Base-by-base conservation (phyloP, 352 stramenopile genomes). In the Phytophthora litchii region DNA sequence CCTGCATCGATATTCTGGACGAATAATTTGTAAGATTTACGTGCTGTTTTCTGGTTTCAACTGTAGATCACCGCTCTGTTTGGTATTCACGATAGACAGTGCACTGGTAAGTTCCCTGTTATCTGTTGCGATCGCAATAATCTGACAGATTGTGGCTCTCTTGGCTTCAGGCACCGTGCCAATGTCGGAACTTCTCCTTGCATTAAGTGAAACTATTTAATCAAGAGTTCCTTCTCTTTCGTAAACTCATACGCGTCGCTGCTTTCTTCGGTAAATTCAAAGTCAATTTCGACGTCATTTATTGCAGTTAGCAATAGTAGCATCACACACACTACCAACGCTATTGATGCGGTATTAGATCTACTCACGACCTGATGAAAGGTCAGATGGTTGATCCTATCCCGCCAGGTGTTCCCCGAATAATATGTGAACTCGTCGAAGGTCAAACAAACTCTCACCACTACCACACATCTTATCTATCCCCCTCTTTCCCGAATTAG, bases 41-140 rank as follows among this genome's bases (percentile, higher is more conserved):
- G 23, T 19, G 12, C 14, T 50, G 21, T 32, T 56, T 36, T 16
- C 17, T 6, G 27, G 21, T 32, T 7, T 34, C n/a, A 44, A 17
- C 19, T 45, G 13, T 29, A 79, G 76, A 52, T 77, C 36, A 80
- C 73, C 6, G 74, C 77, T 21, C 48, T 87, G 47, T 85, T 87
- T 55, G 63, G 68, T 0, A 44, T 66, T n/a, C 68, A 83, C 40
- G 74, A 86, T 54, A 55, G 12, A 14, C 63, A 68, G 8, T 81
- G 74, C 37, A 57, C 42, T 48, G 77, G 77, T 84, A 64, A 19
- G 36, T 20, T 21, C 16, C n/a, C n/a, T n/a, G n/a, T 29, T 9
- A 14, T 11, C 17, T 29, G 2, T 6, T 40, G 12, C n/a, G 3
- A 9, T 25, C 14, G 7, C 6, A 19, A n/a, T 1, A 38, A 36